These are phyloP conservation scores for Cercospora citrullina DNA, from an alignment of 2,329 filamentous ascomycete genomes.

Conservation along the genomic window DNA sequence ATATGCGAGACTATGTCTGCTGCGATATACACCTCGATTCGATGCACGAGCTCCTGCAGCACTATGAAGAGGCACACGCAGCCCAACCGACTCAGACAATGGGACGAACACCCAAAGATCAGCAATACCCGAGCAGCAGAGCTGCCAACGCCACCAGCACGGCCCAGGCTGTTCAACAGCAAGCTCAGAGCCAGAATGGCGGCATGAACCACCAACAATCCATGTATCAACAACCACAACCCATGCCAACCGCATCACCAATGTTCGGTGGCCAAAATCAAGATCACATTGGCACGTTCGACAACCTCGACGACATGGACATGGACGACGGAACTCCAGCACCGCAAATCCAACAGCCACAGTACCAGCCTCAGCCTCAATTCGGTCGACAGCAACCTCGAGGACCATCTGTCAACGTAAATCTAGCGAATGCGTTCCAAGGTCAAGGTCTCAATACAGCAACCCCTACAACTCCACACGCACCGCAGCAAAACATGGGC, in stretches of 20 bases:
- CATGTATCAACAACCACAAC: slow-evolving; percentile 22
- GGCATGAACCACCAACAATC: slow-evolving; percentile 27
- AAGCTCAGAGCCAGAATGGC: slow-evolving; percentile 32
- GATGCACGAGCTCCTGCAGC: slow-evolving; percentile 89
- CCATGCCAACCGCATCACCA: slow-evolving; percentile 30
- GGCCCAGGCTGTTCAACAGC: slow-evolving; percentile 39
- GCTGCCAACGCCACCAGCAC: slow-evolving; percentile 39
- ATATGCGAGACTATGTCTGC: slow-evolving; percentile 96
- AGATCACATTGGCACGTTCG: slow-evolving; percentile 38
- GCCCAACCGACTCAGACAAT: slow-evolving; percentile 51
- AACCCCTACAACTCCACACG: slow-evolving; percentile 80
- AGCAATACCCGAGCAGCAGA: slow-evolving; percentile 39
- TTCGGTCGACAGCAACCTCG: slow-evolving; percentile 58
- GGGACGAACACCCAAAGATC: slow-evolving; percentile 42
- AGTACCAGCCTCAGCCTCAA: slow-evolving; percentile 49
- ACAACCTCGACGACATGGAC: slow-evolving; percentile 88
- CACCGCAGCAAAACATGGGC: slow-evolving; percentile 63
- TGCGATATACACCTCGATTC: slow-evolving; percentile 87
- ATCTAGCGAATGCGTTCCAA: slow-evolving; percentile 68
- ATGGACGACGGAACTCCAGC: slow-evolving; percentile 87
- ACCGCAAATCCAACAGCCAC: slow-evolving; percentile 40
- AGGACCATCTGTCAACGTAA: slow-evolving; percentile 75
- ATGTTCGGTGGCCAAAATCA: slow-evolving; percentile 37
- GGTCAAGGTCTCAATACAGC: slow-evolving; percentile 77
- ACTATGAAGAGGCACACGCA: slow-evolving; percentile 94